Base-by-base conservation (phyloP, 192 early-diverging fungal genomes). In the Coemansia sp. region DNA sequence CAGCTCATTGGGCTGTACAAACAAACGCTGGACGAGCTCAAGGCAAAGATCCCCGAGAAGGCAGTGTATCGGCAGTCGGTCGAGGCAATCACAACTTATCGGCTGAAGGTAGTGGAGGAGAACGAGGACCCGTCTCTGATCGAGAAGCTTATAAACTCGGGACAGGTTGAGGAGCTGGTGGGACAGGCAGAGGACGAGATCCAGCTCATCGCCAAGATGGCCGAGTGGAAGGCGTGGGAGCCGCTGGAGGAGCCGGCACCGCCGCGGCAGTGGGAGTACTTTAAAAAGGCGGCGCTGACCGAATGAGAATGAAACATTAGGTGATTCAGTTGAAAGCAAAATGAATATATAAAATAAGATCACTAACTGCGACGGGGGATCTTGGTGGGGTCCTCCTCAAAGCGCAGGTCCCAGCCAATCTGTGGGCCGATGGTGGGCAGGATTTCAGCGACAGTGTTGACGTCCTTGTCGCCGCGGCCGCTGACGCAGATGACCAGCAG, bases 381-480 rank as follows among this genome's bases (percentile, higher is more conserved):
- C 35, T 38, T 23, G 49, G 75, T 78, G 11, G 78, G 78, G 60
- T 83, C 72, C 8, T 57, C 67, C 57, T 84, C 76, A 41, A 89
- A 84, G 60, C 86, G 82, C 22, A 93, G 70, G 66, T 92, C 89
- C 96, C 66, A 98, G 51, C 89, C 94, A 73, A 98, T 98, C 76
- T 89, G 79, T 8, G 91, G 92, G 19, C 96, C 95, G 59, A 96
- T 82, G 60, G 82, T 92, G 10, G 97, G 95, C 62, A 98, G 78
- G 11, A 87, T 87, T 76, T 96, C 93, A 5, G 90, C 91, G 35
- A 98, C 94, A 12, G 93, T 92, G 64, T 90, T 77, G 66, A 99
- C 92, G 72, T 99, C 97, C 84, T 98, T 99, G 85, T 99, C 97
- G 59, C 97, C 97, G 39, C 97, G 86, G 32, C 97, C 95, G 67